These are phyloP conservation scores for Didymella pinodella DNA, from an alignment of 2,329 filamentous ascomycete species.

Conservation along the genomic window DNA sequence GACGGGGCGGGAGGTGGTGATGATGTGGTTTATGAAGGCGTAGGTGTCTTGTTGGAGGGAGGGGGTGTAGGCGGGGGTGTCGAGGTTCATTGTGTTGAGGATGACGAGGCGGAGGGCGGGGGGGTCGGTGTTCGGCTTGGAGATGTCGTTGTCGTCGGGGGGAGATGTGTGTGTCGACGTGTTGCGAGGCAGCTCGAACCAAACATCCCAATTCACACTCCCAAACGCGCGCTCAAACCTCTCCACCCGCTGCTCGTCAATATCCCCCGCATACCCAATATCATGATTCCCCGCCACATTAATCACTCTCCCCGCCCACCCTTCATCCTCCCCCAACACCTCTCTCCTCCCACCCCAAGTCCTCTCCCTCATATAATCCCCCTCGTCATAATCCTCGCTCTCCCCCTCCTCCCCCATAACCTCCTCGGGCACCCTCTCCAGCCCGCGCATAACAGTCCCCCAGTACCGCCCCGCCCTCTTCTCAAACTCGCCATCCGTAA, in stretches of 20 bases:
- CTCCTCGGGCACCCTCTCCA: conserved; percentile 64
- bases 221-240: conserved; percentile 89
- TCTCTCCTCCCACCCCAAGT: conserved; percentile 46
- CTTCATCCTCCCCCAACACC: conserved; percentile 55
- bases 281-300: conserved; percentile 96
- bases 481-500: conserved; percentile 83
- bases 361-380: conserved; percentile 17
- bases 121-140: not conserved
- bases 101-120: conserved; percentile 83
- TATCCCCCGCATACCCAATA: conserved; percentile 92
- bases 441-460: conserved; percentile 77
- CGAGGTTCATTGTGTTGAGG: conserved; percentile 92
- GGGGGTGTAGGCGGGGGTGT: conserved; percentile 75
- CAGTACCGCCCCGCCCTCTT: conserved; percentile 78
- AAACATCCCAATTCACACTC: conserved; percentile 87
- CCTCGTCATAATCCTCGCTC: conserved; percentile 28
- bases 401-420: conserved; percentile 39
- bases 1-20: conserved; percentile 68
- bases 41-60: conserved; percentile 80
- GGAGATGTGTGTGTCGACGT: too few relatives aligned
- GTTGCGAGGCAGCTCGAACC: conserved; percentile 59
- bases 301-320: conserved; percentile 80
- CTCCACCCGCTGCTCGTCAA: conserved; percentile 75
- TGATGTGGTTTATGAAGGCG: conserved; percentile 74
- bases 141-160: not conserved